A percentile compares a stretch with the other conserved stretches of the same genome.
phyloP scores from a whole-genome alignment of 225 moss, liverwort and hornwort species.

The Anthoceros angustus region DNA sequence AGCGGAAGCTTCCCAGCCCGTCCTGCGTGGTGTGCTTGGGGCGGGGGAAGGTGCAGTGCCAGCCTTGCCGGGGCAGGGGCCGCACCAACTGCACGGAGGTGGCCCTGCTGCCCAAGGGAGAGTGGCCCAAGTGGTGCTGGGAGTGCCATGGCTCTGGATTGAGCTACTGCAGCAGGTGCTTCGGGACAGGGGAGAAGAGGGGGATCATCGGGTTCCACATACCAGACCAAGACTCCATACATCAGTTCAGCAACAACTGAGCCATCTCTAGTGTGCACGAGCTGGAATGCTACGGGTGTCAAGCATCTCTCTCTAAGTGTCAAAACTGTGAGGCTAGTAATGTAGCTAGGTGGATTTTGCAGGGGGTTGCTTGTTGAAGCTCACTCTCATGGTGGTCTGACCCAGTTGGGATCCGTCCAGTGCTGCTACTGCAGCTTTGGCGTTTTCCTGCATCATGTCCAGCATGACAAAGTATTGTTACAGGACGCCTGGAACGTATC shows the following conservation, averaged over 20 bases:
- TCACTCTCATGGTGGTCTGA: neutral
- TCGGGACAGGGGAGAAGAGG: slow-evolving; percentile 83
- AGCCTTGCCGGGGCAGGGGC: slow-evolving; percentile 63
- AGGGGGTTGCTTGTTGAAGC: neutral
- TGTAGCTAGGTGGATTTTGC: neutral
- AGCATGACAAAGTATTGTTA: neutral
- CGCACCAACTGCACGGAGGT: slow-evolving; percentile 68
- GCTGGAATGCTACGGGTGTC: too few species aligned
- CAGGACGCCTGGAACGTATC: neutral
- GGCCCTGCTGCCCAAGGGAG: slow-evolving; percentile 78
- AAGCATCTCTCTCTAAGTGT: too few species aligned
- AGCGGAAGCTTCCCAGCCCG: slow-evolving; percentile 52
- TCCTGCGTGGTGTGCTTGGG: slow-evolving; percentile 73
- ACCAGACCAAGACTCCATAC: slow-evolving; percentile 39
- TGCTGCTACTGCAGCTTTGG: neutral
- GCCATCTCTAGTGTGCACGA: neutral
- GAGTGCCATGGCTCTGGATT: slow-evolving; percentile 85
- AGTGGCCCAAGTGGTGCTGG: slow-evolving; percentile 99
- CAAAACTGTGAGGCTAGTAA: neutral
- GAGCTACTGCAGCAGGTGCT: slow-evolving; percentile 75
- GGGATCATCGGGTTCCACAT: slow-evolving; percentile 86
- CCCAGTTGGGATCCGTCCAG: neutral
- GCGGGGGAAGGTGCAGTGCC: slow-evolving; percentile 59
- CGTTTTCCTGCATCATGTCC: neutral
- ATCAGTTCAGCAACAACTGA: neutral